Evolutionary conservation across 2,329 filamentous ascomycete species (phyloP).

Genomic region (Aspergillus quadrilineatus): DNA sequence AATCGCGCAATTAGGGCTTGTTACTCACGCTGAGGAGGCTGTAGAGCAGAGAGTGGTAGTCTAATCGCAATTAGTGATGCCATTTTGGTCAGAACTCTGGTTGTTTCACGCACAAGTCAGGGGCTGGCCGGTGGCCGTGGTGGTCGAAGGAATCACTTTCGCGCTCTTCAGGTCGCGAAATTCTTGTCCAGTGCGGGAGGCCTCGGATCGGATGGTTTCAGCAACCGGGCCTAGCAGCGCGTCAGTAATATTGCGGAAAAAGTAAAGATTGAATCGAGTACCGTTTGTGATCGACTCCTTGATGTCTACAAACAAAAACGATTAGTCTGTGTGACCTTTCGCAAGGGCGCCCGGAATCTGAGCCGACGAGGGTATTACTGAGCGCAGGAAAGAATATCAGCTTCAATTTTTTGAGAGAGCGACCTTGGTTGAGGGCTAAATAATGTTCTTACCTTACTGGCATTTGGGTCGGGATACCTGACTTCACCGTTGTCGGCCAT

Average conservation of each 20-base stretch:
- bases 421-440: background rate
- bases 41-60: conserved; percentile 68
- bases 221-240: conserved; percentile 51
- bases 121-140: conserved; percentile 60
- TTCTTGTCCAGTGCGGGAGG: conserved; percentile 56
- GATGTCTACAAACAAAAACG: conserved; percentile 22
- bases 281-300: conserved; percentile 24
- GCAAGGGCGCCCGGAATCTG: background rate
- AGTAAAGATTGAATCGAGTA: background rate
- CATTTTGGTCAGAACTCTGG: background rate
- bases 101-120: conserved; percentile 54
- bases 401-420: conserved; percentile 1
- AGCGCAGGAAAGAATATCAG: conserved; percentile 3
- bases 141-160: conserved; percentile 53
- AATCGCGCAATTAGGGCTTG: background rate
- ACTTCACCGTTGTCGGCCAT: conserved; percentile 39
- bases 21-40: conserved; percentile 59
- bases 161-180: conserved; percentile 58
- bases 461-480: conserved; percentile 39
- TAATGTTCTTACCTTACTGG: conserved; percentile 38
- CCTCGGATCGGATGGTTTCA: conserved; percentile 57
- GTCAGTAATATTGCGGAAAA: background rate
- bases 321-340: conserved; percentile 21
- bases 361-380: conserved; percentile 15
- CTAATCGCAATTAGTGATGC: conserved; percentile 33